Evolutionary conservation across 345 rosid species (phyloP), one percentile per base, ranked within the genome.

Genomic region (Draba incana): DNA sequence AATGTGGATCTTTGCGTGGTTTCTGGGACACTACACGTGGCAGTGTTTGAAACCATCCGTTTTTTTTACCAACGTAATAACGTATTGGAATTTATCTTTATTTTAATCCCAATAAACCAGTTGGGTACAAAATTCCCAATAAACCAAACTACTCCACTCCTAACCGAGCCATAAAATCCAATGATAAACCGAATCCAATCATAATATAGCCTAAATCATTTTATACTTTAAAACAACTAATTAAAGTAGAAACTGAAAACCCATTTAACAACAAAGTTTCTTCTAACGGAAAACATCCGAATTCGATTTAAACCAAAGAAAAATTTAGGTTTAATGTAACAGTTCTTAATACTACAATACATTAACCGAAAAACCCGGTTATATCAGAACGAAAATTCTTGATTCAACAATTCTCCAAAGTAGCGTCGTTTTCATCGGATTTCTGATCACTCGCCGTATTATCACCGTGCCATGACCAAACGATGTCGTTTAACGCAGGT

Each of bases 381-480:
- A 1, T 20, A 4, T 41, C 10, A 45, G 23, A 64, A 62, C 62
- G 47, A 23, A 70, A 71, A 46, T 25, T 41, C 31, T 20, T n/a
- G 41, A 61, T 55, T 62, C 46, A 51, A 50, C 57, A 45, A 11
- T 14, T 30, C 3, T 6, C 23, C 25, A 11, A 15, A 54, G 14
- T 6, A 28, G 6, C 3, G 38, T 24, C 5, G 57, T 23, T n/a
- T 30, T 46, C 56, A 63, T 33, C 69, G 33, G 75, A 3, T 2
- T 5, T 42, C 0, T 27, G 27, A 59, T 61, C 13, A 39, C 6
- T 52, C 11, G 23, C 14, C 8, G 8, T 46, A 28, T 61, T 38
- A 39, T 75, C 96, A 4, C 98, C 98, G 73, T 85, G 94, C 96
- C 94, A 92, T 8, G 86, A 79, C 96, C 96, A 92, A 2, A 87